These are phyloP conservation scores for Acacia pycnantha DNA, from an alignment of 331 rosid genomes.

Conservation along the genomic window DNA sequence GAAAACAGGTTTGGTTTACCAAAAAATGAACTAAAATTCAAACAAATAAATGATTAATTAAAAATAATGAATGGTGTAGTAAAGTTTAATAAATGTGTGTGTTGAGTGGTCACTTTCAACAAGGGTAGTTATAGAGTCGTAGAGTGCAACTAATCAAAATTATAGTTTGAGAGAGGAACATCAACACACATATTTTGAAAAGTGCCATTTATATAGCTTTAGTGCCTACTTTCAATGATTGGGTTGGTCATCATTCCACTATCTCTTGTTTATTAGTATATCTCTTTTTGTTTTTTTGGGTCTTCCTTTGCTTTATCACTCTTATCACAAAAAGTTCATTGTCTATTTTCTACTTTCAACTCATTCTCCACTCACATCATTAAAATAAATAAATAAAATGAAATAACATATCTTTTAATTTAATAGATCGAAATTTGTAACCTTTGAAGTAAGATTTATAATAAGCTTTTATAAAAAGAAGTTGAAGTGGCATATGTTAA, in stretches of 20 bases:
- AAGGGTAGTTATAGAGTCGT: neutral
- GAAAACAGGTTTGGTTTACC: neutral
- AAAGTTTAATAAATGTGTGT: neutral
- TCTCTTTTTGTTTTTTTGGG: neutral
- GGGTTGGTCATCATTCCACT: slow-evolving; percentile 20
- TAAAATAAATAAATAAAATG: neutral
- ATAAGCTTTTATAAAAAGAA: too few relatives aligned
- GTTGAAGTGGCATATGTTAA: too few relatives aligned
- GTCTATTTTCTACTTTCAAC: neutral
- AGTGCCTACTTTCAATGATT: slow-evolving; percentile 45
- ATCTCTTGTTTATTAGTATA: neutral
- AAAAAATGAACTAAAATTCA: neutral
- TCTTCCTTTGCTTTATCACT: neutral
- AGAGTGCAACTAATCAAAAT: neutral
- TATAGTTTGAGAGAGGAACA: neutral
- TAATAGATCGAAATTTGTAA: neutral
- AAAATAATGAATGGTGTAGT: neutral
- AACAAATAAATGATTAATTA: neutral
- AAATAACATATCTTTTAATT: neutral
- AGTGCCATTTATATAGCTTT: slow-evolving; percentile 30
- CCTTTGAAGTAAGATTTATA: neutral
- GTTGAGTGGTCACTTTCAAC: neutral
- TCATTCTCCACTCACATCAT: neutral
- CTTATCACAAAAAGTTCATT: neutral
- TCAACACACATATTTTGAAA: neutral